Conservation (phyloP, 208 protist species). For the Wallacemonas collosoma region DNA sequence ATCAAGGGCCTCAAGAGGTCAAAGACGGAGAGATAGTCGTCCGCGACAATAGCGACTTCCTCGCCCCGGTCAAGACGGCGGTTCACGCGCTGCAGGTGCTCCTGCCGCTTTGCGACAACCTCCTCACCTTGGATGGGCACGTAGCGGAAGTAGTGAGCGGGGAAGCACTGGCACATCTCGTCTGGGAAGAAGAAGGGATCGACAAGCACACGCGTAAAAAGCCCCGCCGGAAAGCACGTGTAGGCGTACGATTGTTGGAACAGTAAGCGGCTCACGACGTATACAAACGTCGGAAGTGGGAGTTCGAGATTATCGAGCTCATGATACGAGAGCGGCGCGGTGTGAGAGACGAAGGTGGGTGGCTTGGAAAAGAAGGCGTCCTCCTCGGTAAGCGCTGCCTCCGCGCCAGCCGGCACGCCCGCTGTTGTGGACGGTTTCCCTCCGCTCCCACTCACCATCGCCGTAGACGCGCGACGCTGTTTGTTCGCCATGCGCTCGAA, state of each 20-base stretch:
- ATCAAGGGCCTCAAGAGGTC: constrained; percentile 17
- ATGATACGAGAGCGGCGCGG: constrained; percentile 6
- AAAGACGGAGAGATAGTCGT: constrained; percentile 22
- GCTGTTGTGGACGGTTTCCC: too few species aligned
- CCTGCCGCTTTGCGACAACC: constrained; percentile 5
- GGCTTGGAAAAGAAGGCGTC: constrained; percentile 13
- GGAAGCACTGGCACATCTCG: constrained; percentile 28
- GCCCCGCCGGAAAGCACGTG: constrained; percentile 42
- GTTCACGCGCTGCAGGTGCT: constrained; percentile 13
- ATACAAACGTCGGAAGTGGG: constrained; percentile 75
- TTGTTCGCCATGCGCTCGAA: constrained; percentile 13
- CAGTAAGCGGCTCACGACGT: constrained; percentile 68
- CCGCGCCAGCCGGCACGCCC: not conserved
- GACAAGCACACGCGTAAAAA: constrained; percentile 46
- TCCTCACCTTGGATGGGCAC: constrained; percentile 21
- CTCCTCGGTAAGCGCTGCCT: constrained; percentile 7
- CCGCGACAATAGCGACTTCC: constrained; percentile 18
- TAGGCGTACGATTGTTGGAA: constrained; percentile 58
- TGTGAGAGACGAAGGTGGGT: constrained; percentile 11
- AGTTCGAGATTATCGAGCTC: constrained; percentile 22
- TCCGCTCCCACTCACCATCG: not conserved
- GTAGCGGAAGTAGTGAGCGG: constrained; percentile 34
- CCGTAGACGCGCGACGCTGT: constrained; percentile 1
- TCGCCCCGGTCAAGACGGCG: not conserved
- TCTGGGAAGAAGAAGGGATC: constrained; percentile 45